A percentile compares a stretch with the other conserved stretches of the same genome.
phyloP scores from a whole-genome alignment of 2,329 filamentous ascomycete species.

The Nigrospora oryzae region DNA sequence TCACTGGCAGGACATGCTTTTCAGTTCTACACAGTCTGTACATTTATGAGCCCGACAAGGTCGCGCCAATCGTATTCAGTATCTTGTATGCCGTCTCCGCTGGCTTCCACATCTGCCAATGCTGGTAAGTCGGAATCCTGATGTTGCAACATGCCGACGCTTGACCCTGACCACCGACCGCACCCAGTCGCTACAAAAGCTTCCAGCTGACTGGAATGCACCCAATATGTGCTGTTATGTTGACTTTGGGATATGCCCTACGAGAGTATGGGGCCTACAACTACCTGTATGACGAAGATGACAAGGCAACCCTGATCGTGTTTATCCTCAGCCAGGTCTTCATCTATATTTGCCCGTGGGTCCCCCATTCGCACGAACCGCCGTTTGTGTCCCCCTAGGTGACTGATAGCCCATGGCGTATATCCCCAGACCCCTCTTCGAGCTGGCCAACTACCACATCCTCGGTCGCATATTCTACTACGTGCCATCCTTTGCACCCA shows the following conservation, averaged over 20 bases:
- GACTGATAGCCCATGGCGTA: neutral
- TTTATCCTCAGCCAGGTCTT: slow-evolving; percentile 34
- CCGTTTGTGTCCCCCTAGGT: neutral
- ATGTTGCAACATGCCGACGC: neutral
- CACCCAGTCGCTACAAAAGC: slow-evolving; percentile 39
- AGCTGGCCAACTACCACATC: slow-evolving; percentile 56
- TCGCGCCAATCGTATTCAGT: slow-evolving; percentile 43
- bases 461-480: slow-evolving; percentile 55
- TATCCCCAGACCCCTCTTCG: slow-evolving; percentile 43
- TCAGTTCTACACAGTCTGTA: slow-evolving; percentile 21
- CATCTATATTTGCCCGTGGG: slow-evolving; percentile 28
- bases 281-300: slow-evolving; percentile 14
- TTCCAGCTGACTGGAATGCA: slow-evolving; percentile 42
- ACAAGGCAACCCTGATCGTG: slow-evolving; percentile 20
- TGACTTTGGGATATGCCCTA: slow-evolving; percentile 43
- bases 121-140: slow-evolving; percentile 19
- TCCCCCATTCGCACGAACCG: slow-evolving; percentile 1
- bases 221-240: slow-evolving; percentile 38
- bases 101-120: slow-evolving; percentile 44
- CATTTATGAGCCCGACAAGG: slow-evolving; percentile 45
- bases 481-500: slow-evolving; percentile 48
- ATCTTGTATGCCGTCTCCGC: slow-evolving; percentile 36
- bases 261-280: slow-evolving; percentile 43
- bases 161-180: neutral
- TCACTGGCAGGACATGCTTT: neutral